These are phyloP conservation scores for Trypanosoma rangeli DNA, from an alignment of 208 protist genomes.

Conservation along the genomic window DNA sequence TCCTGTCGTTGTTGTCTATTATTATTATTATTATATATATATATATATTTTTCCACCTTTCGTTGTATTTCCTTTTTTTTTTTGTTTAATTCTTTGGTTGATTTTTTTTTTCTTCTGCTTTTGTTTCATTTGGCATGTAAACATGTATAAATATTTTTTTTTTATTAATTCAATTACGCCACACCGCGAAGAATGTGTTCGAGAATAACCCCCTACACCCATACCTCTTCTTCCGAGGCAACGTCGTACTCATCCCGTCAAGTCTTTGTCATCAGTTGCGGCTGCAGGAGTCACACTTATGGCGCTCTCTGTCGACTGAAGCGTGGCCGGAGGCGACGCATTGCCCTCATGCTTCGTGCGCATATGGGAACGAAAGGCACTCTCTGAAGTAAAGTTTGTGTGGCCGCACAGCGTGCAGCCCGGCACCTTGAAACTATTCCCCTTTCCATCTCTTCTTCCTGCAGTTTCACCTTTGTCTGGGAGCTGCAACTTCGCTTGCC, in stretches of 20 bases:
- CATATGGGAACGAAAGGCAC: slow-evolving; percentile 25
- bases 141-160: no score
- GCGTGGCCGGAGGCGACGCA: background rate
- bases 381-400: slow-evolving; percentile 24
- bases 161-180: background rate
- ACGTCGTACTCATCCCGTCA: background rate
- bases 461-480: background rate
- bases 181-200: background rate
- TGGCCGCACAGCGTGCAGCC: slow-evolving; percentile 16
- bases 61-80: slow-evolving; percentile 5
- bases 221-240: background rate
- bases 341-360: slow-evolving; percentile 18
- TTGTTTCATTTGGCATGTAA: background rate
- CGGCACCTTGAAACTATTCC: background rate
- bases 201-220: background rate
- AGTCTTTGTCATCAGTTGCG: background rate
- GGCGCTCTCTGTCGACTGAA: background rate
- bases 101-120: slow-evolving; percentile 14
- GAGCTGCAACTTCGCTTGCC: background rate
- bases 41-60: background rate
- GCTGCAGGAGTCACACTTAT: background rate
- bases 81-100: slow-evolving; percentile 4
- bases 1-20: background rate
- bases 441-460: background rate
- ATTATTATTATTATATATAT: no score